These are phyloP conservation scores for Peronospora farinosa DNA, from an alignment of 352 stramenopile genomes.

Conservation along the genomic window DNA sequence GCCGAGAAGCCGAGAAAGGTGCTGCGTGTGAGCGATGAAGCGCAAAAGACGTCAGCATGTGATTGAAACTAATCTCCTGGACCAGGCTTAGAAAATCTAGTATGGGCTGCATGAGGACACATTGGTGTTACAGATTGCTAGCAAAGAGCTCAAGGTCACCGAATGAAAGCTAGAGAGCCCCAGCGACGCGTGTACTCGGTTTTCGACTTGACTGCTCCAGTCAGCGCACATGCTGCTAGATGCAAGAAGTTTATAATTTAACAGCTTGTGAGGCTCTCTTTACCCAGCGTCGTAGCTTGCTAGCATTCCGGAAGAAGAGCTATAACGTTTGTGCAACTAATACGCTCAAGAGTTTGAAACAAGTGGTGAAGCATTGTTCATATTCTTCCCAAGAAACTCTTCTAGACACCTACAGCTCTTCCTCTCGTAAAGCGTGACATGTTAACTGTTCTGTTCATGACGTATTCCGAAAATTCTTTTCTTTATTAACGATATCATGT, in stretches of 20 bases:
- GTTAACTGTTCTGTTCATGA: no score
- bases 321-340: no score
- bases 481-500: constrained; percentile 17
- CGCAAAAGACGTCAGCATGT: constrained; percentile 5
- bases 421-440: no score
- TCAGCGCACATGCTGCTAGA: constrained; percentile 1
- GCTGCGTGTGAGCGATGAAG: constrained; percentile 7
- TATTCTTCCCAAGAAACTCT: no score
- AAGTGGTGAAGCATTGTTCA: no score
- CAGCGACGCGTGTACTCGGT: not conserved
- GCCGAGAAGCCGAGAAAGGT: constrained; percentile 11
- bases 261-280: constrained; percentile 4
- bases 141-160: constrained; percentile 18
- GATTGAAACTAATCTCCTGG: constrained; percentile 1
- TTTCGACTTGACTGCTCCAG: constrained; percentile 6
- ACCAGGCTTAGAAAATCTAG: constrained; percentile 2
- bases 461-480: no score
- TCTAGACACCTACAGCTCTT: no score
- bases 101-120: constrained; percentile 13
- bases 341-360: no score
- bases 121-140: constrained; percentile 7
- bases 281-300: no score
- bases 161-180: constrained; percentile 22
- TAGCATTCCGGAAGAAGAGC: no score
- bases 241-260: constrained; percentile 26